These are phyloP conservation scores for Mucor irregularis DNA, from an alignment of 371 early-diverging fungal species.

Conservation along the genomic window DNA sequence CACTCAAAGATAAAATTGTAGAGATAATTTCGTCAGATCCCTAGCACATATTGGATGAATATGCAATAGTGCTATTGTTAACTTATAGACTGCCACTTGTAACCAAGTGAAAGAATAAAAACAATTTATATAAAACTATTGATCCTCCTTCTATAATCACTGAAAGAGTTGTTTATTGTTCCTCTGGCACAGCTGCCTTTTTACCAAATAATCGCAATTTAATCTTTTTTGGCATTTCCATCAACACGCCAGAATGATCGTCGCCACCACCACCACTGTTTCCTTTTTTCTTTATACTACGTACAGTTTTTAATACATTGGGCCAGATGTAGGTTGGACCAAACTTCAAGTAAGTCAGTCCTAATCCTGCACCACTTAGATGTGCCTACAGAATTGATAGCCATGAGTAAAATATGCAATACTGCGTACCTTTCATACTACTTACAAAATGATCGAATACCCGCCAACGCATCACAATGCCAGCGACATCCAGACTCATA, in stretches of 20 bases:
- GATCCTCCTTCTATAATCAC: background rate
- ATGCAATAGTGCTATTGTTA: too few relatives aligned
- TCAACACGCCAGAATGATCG: slow-evolving; percentile 3
- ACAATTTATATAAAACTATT: background rate
- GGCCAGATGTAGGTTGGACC: slow-evolving; percentile 53
- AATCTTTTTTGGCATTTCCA: slow-evolving; percentile 11
- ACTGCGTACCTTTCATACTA: too few relatives aligned
- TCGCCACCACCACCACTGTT: slow-evolving; percentile 5
- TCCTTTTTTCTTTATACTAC: slow-evolving; percentile 7
- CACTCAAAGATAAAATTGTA: too few relatives aligned
- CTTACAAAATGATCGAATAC: slow-evolving; percentile 63
- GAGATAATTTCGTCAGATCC: too few relatives aligned
- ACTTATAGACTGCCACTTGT: too few relatives aligned
- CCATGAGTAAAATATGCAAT: background rate
- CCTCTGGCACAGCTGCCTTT: slow-evolving; percentile 9
- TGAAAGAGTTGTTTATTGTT: background rate
- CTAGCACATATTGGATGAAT: too few relatives aligned
- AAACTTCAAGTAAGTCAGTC: slow-evolving; percentile 48
- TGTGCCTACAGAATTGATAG: slow-evolving; percentile 48
- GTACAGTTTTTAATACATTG: slow-evolving; percentile 28
- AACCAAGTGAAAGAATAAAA: background rate
- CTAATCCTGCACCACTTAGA: slow-evolving; percentile 56
- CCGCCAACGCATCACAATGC: slow-evolving; percentile 60
- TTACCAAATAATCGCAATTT: slow-evolving; percentile 1
- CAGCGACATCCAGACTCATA: slow-evolving; percentile 64